Conservation (phyloP, 345 rosid species). For the Hibiscus tridactylites region DNA sequence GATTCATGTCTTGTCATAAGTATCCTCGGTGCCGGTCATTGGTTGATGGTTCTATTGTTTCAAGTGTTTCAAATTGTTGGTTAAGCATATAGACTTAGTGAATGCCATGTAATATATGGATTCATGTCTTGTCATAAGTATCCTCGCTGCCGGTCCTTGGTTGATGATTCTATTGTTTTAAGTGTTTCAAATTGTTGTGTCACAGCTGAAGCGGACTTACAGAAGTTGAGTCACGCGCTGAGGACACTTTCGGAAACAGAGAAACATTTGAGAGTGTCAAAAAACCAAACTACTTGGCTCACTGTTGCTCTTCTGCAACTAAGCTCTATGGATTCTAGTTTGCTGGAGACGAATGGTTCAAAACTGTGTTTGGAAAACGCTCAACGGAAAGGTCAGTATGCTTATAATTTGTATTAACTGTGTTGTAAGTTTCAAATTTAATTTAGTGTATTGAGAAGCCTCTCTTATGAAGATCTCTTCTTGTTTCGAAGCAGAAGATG, state of each 20-base stretch:
- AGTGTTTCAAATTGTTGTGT: conserved; percentile 9
- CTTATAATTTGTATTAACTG: background rate
- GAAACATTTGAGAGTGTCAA: conserved; percentile 82
- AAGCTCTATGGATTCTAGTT: conserved; percentile 50
- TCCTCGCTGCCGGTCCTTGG: background rate
- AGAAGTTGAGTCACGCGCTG: conserved; percentile 62
- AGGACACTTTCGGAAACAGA: conserved; percentile 92
- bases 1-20: background rate
- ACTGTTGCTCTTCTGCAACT: conserved; percentile 88
- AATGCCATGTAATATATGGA: no score
- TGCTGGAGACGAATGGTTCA: conserved; percentile 31
- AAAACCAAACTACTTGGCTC: conserved; percentile 92
- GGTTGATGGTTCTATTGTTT: background rate
- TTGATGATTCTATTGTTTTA: background rate
- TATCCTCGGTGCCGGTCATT: background rate
- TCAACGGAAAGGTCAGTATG: conserved; percentile 40
- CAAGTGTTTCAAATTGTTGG: conserved; percentile 3
- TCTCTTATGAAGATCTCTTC: background rate
- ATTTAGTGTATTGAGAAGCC: conserved; percentile 6
- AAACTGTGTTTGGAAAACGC: conserved; percentile 36
- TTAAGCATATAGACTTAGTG: no score
- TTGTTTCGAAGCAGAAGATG: conserved; percentile 34
- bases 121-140: background rate
- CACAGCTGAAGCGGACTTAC: conserved; percentile 72
- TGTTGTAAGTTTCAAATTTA: background rate